Conservation (phyloP, 148 eudicot species). For the Silene latifolia region DNA sequence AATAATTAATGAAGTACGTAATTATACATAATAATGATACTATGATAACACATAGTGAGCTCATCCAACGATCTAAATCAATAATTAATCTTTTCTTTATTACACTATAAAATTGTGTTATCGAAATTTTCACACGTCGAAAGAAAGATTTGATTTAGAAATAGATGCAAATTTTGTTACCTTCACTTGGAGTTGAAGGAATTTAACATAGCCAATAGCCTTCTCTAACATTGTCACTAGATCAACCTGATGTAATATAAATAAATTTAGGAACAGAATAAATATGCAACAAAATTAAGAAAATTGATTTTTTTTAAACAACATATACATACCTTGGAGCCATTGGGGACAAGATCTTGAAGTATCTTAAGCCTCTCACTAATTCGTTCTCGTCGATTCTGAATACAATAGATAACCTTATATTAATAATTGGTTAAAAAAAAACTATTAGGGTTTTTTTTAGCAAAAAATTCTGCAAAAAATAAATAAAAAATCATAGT, state of each 20-base stretch:
- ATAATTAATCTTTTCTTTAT: no score
- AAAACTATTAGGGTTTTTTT: background rate
- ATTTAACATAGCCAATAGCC: slow-evolving; percentile 91
- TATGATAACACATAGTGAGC: background rate
- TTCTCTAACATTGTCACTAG: slow-evolving; percentile 96
- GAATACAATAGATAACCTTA: no score
- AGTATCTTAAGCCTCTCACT: slow-evolving; percentile 86
- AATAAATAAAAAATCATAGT: background rate
- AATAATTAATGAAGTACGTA: background rate
- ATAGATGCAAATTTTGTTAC: slow-evolving; percentile 28
- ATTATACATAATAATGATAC: background rate
- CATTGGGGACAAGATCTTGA: slow-evolving; percentile 96
- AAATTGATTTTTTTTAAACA: background rate
- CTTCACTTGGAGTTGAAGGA: slow-evolving; percentile 95
- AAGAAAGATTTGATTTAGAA: no score
- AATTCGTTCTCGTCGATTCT: slow-evolving; percentile 94
- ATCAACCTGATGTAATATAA: slow-evolving; percentile 66
- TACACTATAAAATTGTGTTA: background rate
- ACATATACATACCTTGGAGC: slow-evolving; percentile 71
- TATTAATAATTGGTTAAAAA: no score
- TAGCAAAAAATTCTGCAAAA: background rate
- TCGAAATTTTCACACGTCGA: background rate
- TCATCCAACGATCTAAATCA: background rate
- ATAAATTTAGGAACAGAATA: background rate
- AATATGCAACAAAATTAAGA: background rate